These are phyloP conservation scores for Penicilliopsis zonata DNA, from an alignment of 495 filamentous ascomycete genomes.

Conservation along the genomic window DNA sequence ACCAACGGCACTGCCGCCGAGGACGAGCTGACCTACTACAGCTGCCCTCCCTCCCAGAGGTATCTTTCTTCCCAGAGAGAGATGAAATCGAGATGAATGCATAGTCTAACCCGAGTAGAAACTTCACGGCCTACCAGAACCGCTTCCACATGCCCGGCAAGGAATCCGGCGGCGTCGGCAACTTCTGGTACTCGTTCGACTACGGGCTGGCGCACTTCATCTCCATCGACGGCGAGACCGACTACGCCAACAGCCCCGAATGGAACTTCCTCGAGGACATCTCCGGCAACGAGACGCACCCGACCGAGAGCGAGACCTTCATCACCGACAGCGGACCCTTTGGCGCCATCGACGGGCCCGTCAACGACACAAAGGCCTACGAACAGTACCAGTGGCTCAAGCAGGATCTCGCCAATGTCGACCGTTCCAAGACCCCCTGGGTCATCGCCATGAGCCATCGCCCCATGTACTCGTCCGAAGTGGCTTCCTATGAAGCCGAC, in stretches of 20 bases:
- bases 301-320: constrained; percentile 29
- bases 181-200: constrained; percentile 45
- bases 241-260: constrained; percentile 31
- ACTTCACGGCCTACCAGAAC: constrained; percentile 42
- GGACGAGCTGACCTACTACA: constrained; percentile 34
- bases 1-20: constrained; percentile 16
- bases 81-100: too few species aligned
- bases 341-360: constrained; percentile 24
- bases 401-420: constrained; percentile 32
- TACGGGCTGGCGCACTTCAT: constrained; percentile 41
- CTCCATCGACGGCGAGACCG: constrained; percentile 39
- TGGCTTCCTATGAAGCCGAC: constrained; percentile 29
- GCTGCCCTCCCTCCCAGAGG: constrained; percentile 41
- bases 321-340: constrained; percentile 39
- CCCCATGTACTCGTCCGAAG: constrained; percentile 40
- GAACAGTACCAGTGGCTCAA: constrained; percentile 37
- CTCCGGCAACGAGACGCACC: constrained; percentile 23
- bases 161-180: constrained; percentile 27
- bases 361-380: constrained; percentile 31
- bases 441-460: constrained; percentile 44
- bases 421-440: constrained; percentile 41
- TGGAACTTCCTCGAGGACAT: constrained; percentile 29
- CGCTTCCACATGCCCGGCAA: constrained; percentile 30
- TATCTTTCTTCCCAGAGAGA: constrained; percentile 6
- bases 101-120: constrained; percentile 10